Evolutionary conservation across 495 filamentous ascomycete species (phyloP).

Genomic region (Xylaria cubensis): DNA sequence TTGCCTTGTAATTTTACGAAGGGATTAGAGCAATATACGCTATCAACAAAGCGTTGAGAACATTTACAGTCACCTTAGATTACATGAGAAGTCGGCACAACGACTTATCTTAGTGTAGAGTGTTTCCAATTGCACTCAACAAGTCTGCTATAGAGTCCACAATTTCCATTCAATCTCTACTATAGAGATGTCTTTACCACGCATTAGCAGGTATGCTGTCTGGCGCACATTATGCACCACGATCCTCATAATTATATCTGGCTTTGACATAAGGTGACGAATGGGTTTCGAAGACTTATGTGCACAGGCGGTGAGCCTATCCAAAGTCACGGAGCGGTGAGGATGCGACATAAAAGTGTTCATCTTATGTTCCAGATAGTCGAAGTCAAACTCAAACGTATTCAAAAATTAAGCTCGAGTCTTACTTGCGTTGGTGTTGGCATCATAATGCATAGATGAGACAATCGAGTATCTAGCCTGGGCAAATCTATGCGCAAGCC

Average conservation of each 20-base stretch:
- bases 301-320: neutral
- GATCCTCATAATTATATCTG: neutral
- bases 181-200: neutral
- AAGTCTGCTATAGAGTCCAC: neutral
- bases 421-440: neutral
- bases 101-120: neutral
- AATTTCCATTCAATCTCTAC: neutral
- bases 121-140: neutral
- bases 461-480: constrained; percentile 17
- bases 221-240: neutral
- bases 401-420: neutral
- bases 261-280: neutral
- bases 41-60: neutral
- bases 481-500: neutral
- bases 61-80: neutral
- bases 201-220: neutral
- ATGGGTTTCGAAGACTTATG: neutral
- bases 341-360: neutral
- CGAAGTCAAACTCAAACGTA: neutral
- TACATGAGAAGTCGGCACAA: neutral
- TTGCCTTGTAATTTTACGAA: neutral
- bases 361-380: constrained; percentile 18
- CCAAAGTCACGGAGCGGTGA: neutral
- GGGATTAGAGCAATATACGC: neutral
- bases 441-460: constrained; percentile 14